Evolutionary conservation across 2,329 filamentous ascomycete genomes (phyloP), one percentile per base, ranked within the genome.

Genomic region (Trichoderma guizhouense): DNA sequence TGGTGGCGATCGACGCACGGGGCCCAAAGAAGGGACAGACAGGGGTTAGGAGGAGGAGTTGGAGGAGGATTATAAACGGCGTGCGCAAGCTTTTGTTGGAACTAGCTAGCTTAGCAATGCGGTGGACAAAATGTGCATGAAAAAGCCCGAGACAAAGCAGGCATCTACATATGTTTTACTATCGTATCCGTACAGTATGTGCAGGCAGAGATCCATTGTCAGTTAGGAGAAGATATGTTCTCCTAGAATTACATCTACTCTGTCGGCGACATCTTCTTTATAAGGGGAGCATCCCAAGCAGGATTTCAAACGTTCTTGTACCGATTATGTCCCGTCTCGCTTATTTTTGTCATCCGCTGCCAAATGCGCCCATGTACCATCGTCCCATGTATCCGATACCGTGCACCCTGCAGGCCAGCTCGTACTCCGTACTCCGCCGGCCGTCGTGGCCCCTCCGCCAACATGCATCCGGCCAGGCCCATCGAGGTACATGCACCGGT

Each of bases 1-100:
- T 53, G 43, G 66, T 62, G 67, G 67, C 67, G 67, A 69, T 69
- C 67, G 67, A 62, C 67, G 39, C 57, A 69, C 58, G 39, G 57
- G 66, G 66, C 30, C 30, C 30, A 47, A 55, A 36, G 15, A 30
- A 24, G 36, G 26, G 28, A 39, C 55, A 36, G 55, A 39, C 39
- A 43, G 66, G 51, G 65, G 65, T 5, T 24, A 15, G 21, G 63
- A 21, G 5, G 18, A n/a, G 57, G 15, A 18, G 30, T 58, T 21
- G 28, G n/a, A 30, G 24, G 28, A 30, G 18, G 43, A 47, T n/a
- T 43, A 43, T n/a, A 51, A 51, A 43, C 39, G 39, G 39, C 39
- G 39, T 43, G 15, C 15, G 39, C 39, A 43, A 43, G 39, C 39
- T 43, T 43, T n/a, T 43, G 39, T 18, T 39, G 39, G 39, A n/a